Conservation (phyloP, 2,329 filamentous ascomycete species). For the Didymosphaeria variabile region DNA sequence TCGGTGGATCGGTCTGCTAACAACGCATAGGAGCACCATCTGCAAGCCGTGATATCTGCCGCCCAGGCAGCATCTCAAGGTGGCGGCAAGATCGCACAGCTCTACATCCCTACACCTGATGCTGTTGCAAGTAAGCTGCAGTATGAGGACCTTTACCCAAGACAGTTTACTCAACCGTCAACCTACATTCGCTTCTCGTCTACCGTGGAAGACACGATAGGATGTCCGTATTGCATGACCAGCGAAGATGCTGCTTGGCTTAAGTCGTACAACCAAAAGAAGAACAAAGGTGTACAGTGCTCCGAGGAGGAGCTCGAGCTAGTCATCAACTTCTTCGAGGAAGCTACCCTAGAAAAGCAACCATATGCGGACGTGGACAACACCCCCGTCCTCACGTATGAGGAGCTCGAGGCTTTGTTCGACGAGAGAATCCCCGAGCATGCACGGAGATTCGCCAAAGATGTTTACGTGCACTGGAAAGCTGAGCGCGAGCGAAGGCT, state of each 20-base stretch:
- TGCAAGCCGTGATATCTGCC: conserved; percentile 82
- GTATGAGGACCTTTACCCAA: conserved; percentile 89
- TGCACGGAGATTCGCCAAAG: conserved; percentile 71
- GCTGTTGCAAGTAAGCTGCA: conserved; percentile 71
- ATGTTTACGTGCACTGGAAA: conserved; percentile 92
- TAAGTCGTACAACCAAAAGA: conserved; percentile 84
- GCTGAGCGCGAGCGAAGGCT: conserved; percentile 70
- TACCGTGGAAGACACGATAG: conserved; percentile 94
- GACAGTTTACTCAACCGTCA: conserved; percentile 80
- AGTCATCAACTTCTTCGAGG: conserved; percentile 94
- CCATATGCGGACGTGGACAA: conserved; percentile 92
- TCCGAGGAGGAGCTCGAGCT: conserved; percentile 93
- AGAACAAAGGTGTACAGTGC: conserved; percentile 69
- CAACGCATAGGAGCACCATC: conserved; percentile 82
- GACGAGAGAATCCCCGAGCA: conserved; percentile 65
- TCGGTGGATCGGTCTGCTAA: conserved; percentile 27
- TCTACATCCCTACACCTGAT: conserved; percentile 74
- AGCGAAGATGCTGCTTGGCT: conserved; percentile 88
- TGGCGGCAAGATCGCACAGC: conserved; percentile 68
- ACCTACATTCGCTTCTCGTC: conserved; percentile 98
- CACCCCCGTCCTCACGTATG: conserved; percentile 73
- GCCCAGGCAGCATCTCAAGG: conserved; percentile 64
- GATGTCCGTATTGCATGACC: conserved; percentile 92
- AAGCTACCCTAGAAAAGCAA: conserved; percentile 81
- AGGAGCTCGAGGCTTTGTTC: conserved; percentile 69